Evolutionary conservation across 2,329 filamentous ascomycete species (phyloP).

Genomic region (Teratosphaeria destructans): DNA sequence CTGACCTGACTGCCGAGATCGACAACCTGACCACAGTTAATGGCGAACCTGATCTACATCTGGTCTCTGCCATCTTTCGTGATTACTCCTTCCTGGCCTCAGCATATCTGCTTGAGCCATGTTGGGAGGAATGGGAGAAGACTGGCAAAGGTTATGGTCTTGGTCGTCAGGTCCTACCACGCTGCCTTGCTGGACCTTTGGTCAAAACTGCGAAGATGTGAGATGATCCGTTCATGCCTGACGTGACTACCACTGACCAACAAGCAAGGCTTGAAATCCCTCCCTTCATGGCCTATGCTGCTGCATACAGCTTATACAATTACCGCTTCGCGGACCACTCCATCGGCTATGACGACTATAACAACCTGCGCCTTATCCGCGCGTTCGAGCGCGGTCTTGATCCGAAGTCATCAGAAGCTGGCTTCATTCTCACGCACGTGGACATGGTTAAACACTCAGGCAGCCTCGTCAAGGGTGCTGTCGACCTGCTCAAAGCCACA

Average conservation of each 20-base stretch:
- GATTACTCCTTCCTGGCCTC: slow-evolving; percentile 89
- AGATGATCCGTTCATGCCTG: slow-evolving; percentile 31
- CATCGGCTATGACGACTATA: slow-evolving; percentile 42
- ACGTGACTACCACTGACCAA: neutral
- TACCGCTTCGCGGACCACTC: slow-evolving; percentile 49
- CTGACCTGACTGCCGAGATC: slow-evolving; percentile 63
- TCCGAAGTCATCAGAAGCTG: slow-evolving; percentile 77
- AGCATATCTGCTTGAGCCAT: slow-evolving; percentile 83
- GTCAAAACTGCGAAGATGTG: slow-evolving; percentile 77
- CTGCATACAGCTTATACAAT: slow-evolving; percentile 53
- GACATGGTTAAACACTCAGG: slow-evolving; percentile 89
- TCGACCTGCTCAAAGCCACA: slow-evolving; percentile 51
- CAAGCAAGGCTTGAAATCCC: slow-evolving; percentile 57
- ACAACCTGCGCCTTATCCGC: slow-evolving; percentile 69
- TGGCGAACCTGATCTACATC: slow-evolving; percentile 58
- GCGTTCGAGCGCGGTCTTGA: slow-evolving; percentile 87
- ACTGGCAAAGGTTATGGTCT: slow-evolving; percentile 66
- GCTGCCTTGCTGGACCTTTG: slow-evolving; percentile 68
- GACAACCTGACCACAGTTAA: slow-evolving; percentile 35
- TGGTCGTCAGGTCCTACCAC: slow-evolving; percentile 62
- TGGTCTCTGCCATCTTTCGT: slow-evolving; percentile 78
- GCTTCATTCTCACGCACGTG: slow-evolving; percentile 91
- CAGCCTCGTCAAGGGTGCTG: slow-evolving; percentile 61
- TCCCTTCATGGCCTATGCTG: slow-evolving; percentile 81
- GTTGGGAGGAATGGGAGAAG: slow-evolving; percentile 58